Base-by-base conservation (phyloP, 768 basidiomycete species). In the Auricularia auricula-judae region DNA sequence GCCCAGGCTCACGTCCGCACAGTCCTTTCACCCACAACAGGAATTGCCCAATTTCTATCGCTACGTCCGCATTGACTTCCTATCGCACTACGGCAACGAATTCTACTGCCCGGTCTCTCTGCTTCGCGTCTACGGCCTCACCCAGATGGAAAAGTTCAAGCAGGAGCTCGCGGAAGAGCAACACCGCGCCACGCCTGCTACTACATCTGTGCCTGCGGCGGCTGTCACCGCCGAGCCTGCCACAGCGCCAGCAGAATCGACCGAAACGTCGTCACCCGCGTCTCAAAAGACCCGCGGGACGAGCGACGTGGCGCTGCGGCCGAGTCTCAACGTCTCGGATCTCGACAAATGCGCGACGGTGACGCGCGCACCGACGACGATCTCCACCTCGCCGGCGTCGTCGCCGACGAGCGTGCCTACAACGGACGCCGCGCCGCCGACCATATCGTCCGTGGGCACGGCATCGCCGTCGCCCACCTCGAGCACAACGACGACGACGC, bases 21-120 rank as follows among this genome's bases (percentile, higher is more conserved):
- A 90, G 86, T 87, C 88, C 0, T 93, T 93, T 74, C 89, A 90
- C 68, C 84, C 85, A 0, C 89, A 87, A 0, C 81, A 79, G 8
- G 86, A 87, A 0, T 72, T 92, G 53, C 81, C 82, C 4, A 87
- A 87, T 70, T 98, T 99, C 75, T 97, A 95, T 74, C 88, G 95
- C 14, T 98, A 88, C 72, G 85, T 99, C 65, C 87, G 95, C 1
- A 84, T 99, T 71, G 94, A 98, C 74, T 98, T 99, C 72, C 83
- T 89, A 61, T 89, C 91, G 0, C 89, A 94, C 71, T 98, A 97
- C 70, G 91, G 93, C 21, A 89, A 84, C 70, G 97, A 99, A 74
- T 98, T 89, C 76, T 98, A 94, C 73, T 99, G 97, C 71, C 97
- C 97, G 0, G 80, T 98, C 18, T 94, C 91, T 0, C 83, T 98